Conservation (phyloP, 2,329 filamentous ascomycete species). For the Colletotrichum sp. region DNA sequence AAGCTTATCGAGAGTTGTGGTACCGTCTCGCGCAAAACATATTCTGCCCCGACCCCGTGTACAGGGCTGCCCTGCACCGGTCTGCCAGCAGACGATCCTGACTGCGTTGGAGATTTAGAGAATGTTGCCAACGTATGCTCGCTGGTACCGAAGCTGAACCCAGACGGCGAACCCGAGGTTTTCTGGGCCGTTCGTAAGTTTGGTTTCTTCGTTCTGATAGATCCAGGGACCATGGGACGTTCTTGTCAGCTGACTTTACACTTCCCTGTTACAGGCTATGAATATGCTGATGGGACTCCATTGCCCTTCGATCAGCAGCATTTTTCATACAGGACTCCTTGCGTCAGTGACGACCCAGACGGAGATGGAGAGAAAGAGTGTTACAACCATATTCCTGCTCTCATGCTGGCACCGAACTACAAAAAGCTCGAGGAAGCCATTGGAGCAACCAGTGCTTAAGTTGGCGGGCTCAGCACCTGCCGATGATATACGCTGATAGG, state of each 20-base stretch:
- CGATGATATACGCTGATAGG: rapidly evolving
- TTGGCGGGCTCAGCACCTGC: too few relatives aligned
- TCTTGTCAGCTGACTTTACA: too few relatives aligned
- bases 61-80: background rate
- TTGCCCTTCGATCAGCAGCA: background rate
- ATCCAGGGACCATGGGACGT: too few relatives aligned
- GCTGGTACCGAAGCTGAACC: background rate
- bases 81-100: background rate
- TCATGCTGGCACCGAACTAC: background rate
- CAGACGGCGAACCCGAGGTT: background rate
- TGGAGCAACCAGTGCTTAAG: background rate
- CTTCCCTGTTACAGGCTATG: background rate
- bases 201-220: too few relatives aligned
- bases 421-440: rapidly evolving
- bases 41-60: background rate
- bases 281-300: background rate
- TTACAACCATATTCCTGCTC: background rate
- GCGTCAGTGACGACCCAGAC: background rate
- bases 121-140: background rate
- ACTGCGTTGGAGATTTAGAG: background rate
- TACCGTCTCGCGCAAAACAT: background rate
- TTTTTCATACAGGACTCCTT: rapidly evolving
- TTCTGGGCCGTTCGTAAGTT: background rate
- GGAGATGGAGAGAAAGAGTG: background rate
- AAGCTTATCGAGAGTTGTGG: background rate